phyloP scores from a whole-genome alignment of 495 filamentous ascomycete species.

The Podospora sp. region DNA sequence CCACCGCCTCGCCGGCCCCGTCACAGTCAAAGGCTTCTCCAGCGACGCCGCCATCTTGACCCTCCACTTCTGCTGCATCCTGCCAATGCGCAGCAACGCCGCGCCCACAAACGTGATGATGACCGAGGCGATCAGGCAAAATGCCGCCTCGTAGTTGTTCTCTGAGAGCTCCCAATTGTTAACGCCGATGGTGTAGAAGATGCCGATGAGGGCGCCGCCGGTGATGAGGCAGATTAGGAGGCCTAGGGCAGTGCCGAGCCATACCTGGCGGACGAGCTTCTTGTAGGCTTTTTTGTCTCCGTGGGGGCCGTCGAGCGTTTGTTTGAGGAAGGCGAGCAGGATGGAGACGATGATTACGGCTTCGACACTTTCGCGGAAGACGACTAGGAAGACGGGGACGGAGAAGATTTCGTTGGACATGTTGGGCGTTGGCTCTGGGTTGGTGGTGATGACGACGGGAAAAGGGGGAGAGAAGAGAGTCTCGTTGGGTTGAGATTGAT shows the following conservation, averaged over 20 bases:
- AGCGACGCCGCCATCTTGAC: slow-evolving; percentile 72
- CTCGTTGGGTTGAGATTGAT: background rate
- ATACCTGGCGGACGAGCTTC: slow-evolving; percentile 73
- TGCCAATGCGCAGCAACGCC: slow-evolving; percentile 77
- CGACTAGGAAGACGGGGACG: slow-evolving; percentile 80
- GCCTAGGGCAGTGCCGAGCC: slow-evolving; percentile 66
- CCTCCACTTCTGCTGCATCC: slow-evolving; percentile 84
- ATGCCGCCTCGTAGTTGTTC: slow-evolving; percentile 77
- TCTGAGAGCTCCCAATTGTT: slow-evolving; percentile 68
- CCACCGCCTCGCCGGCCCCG: slow-evolving; percentile 23
- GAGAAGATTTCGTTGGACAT: slow-evolving; percentile 64
- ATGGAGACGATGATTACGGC: slow-evolving; percentile 81
- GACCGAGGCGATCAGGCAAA: slow-evolving; percentile 68
- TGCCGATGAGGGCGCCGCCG: slow-evolving; percentile 74
- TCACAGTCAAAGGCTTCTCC: slow-evolving; percentile 51
- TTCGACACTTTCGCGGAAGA: slow-evolving; percentile 83
- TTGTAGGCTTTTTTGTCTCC: slow-evolving; percentile 62
- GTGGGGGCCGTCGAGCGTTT: slow-evolving; percentile 65
- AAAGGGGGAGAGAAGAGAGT: background rate
- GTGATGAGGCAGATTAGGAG: slow-evolving; percentile 68
- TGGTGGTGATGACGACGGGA: background rate
- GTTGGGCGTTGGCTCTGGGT: background rate
- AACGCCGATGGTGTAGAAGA: slow-evolving; percentile 72
- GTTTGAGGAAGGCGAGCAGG: slow-evolving; percentile 78
- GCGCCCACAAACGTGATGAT: slow-evolving; percentile 81